Base-by-base conservation (phyloP, 495 filamentous ascomycete species). In the Umbilicaria muhlenbergii region DNA sequence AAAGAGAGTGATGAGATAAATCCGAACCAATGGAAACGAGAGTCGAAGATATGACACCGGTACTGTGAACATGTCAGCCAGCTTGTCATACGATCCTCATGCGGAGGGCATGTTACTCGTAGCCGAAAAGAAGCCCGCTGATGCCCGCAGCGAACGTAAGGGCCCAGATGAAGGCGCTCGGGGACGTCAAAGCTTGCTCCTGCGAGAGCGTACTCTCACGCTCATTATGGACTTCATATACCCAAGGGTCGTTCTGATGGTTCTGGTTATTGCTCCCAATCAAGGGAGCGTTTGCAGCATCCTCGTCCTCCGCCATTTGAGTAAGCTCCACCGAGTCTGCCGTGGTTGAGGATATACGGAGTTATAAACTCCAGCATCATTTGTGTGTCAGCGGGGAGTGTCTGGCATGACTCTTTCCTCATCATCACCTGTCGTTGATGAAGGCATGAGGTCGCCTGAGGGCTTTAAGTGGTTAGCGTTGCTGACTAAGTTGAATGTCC, bases 41-140 rank as follows among this genome's bases (percentile, higher is more conserved):
- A 0, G 85, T 91, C 1, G 85, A 80, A 17, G 84, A 91, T 35
- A 95, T 91, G 12, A 93, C 87, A 35, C 88, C 88, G 15, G 88
- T 95, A 54, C 85, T 91, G 49, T 37, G 45, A 38, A 21, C 36
- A 39, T 32, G 32, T 12, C 35, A 32, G 24, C 8, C 24, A 21
- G 18, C 18, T 18, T 16, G 33, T 36, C 42, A 34, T 41, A 42
- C 31, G 28, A n/a, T 18, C 35, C 2, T 15, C 15, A 13, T 32
- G 34, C 10, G 24, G 32, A 31, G 8, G 15, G 32, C 17, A 19
- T 33, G 56, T 34, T 57, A 78, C 83, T 72, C 70, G 71, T 88
- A 94, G 46, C 87, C 87, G 62, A 94, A 94, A 2, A 94, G 59
- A 12, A 94, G 67, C 5, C 87, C 87, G 46, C 80, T 85, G 28